Percentiles rank a stretch among this genome's conserved stretches.
Conservation (phyloP, 179 eudicot species). For the Silene vulgaris region DNA sequence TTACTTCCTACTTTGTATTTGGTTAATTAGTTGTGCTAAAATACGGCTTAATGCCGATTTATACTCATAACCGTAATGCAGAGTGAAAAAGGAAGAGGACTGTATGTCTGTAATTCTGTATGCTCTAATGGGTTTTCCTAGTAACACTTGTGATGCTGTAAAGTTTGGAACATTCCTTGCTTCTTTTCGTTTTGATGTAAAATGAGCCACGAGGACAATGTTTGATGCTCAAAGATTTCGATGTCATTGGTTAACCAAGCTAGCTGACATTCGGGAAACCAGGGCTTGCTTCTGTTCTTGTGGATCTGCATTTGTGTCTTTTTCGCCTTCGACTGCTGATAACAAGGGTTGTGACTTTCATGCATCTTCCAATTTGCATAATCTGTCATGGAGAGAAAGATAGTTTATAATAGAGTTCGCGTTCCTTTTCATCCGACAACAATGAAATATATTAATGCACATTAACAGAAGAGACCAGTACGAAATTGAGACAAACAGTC, state of each 20-base stretch:
- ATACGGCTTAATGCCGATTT: too few species aligned
- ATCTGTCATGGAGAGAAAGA: neutral
- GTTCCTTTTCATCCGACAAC: neutral
- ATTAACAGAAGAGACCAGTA: neutral
- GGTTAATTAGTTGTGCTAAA: too few species aligned
- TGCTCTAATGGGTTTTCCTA: too few species aligned
- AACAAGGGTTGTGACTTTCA: neutral
- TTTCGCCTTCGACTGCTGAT: neutral
- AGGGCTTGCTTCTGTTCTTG: neutral
- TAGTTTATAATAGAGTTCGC: neutral
- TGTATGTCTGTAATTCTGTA: too few species aligned
- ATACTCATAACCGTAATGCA: too few species aligned
- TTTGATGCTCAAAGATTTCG: too few species aligned
- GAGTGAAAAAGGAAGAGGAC: too few species aligned
- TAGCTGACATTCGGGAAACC: neutral
- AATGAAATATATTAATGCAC: neutral
- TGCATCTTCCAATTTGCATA: slow-evolving; percentile 6
- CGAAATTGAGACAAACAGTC: too few species aligned
- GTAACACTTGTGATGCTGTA: neutral
- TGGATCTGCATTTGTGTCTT: neutral
- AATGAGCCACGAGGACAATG: neutral
- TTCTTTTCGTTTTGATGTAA: neutral
- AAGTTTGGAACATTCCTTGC: neutral
- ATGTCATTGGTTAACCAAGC: neutral
- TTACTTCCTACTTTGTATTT: too few species aligned